Evolutionary conservation across 192 early-diverging fungal genomes (phyloP).

Genomic region (Physocladia obscura): DNA sequence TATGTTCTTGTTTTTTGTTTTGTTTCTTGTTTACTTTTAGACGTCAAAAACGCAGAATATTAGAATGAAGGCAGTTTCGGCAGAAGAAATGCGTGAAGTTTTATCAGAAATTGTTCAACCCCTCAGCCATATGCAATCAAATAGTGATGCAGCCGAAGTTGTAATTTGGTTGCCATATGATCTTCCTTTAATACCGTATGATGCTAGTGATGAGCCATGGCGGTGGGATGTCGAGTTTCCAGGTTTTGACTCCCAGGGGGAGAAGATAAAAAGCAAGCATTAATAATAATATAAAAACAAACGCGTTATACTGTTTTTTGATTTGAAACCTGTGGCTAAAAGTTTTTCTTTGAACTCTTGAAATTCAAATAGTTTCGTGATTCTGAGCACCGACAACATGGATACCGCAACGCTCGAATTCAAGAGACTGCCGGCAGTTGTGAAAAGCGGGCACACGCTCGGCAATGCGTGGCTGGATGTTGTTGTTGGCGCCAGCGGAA

Average conservation of each 20-base stretch:
- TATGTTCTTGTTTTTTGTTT: neutral
- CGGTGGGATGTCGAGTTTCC: slow-evolving; percentile 38
- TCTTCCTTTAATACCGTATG: slow-evolving; percentile 54
- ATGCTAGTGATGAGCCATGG: slow-evolving; percentile 43
- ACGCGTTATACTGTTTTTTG: no score
- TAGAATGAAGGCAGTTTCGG: slow-evolving; percentile 14
- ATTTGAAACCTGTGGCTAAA: no score
- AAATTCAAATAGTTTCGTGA: no score
- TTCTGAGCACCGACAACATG: no score
- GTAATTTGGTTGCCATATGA: slow-evolving; percentile 64
- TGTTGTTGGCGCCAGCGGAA: slow-evolving; percentile 4
- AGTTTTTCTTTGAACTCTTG: no score
- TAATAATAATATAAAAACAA: no score
- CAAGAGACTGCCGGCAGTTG: slow-evolving; percentile 2
- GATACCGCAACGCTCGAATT: slow-evolving; percentile 13
- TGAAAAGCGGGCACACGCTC: neutral
- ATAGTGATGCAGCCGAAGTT: no score
- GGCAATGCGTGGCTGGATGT: slow-evolving; percentile 12
- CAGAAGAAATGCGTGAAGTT: neutral
- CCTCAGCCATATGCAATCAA: slow-evolving; percentile 5
- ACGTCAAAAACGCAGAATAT: slow-evolving; percentile 17
- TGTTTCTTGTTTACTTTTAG: neutral
- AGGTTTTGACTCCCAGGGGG: slow-evolving; percentile 20
- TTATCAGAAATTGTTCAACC: no score
- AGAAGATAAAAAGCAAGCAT: no score